phyloP scores from a whole-genome alignment of 1,284 basidiomycete genomes.

The Trichosporon ovoides region DNA sequence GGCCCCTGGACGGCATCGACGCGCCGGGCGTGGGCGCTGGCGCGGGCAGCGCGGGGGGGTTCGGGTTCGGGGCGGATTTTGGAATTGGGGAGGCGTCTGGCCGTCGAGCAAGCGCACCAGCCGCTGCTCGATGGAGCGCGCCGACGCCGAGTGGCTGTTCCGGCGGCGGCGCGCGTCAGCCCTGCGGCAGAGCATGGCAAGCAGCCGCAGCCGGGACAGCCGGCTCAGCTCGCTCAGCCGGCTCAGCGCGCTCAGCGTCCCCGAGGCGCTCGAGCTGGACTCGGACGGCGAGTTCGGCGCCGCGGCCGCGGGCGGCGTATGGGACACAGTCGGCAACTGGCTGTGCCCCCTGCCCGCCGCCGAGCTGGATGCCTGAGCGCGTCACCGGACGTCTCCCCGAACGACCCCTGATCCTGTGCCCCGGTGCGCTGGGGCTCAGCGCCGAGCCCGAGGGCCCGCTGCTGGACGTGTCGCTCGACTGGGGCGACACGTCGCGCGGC shows the following conservation, averaged over 20 bases:
- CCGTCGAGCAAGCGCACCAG: constrained; percentile 3
- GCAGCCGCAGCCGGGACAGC: background rate
- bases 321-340: constrained; percentile 1
- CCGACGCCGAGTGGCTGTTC: constrained; percentile 1
- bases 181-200: background rate
- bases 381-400: background rate
- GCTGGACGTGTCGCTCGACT: no score
- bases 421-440: no score
- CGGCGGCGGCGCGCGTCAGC: background rate
- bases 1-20: background rate
- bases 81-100: constrained; percentile 1
- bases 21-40: background rate
- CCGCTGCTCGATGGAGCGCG: background rate
- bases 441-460: no score
- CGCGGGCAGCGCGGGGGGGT: background rate
- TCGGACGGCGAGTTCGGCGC: background rate
- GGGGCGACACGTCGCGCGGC: no score
- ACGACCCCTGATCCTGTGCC: background rate
- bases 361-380: background rate
- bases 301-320: background rate
- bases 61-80: background rate
- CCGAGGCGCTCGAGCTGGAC: background rate
- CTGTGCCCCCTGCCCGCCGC: background rate
- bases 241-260: background rate
- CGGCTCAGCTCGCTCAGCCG: background rate